A percentile compares a stretch with the other conserved stretches of the same genome.
These are phyloP conservation scores for Zizania palustris DNA, from an alignment of 202 grass and related monocot species.

Conservation along the genomic window DNA sequence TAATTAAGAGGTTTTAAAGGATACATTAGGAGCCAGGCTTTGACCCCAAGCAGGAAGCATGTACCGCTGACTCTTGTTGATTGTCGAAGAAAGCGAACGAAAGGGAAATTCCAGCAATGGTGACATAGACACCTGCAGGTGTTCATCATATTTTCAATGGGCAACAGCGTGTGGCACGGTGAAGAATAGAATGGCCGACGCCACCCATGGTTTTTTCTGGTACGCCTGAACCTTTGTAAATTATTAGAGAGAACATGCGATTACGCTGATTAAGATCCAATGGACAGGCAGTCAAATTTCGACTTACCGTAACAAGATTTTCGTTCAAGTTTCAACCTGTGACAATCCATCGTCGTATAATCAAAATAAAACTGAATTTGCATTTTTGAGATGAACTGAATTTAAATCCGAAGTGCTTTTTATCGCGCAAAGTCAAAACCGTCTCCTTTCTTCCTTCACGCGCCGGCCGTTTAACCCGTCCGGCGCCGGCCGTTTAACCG, in stretches of 20 bases:
- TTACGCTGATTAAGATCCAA: no score
- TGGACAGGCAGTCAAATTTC: no score
- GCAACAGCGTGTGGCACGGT: no score
- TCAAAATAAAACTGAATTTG: no score
- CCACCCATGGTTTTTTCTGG: no score
- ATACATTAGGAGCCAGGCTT: constrained; percentile 17
- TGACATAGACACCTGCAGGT: background rate
- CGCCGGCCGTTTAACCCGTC: constrained; percentile 21
- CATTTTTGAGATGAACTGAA: no score
- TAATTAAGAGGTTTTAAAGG: background rate
- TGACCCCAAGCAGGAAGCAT: constrained; percentile 31
- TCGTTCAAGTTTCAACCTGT: no score
- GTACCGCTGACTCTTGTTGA: background rate
- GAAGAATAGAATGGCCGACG: no score
- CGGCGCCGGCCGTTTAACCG: constrained; percentile 23
- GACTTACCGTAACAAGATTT: no score
- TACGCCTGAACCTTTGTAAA: no score
- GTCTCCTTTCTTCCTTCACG: background rate
- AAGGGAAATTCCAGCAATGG: constrained; percentile 27
- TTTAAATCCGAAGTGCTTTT: background rate
- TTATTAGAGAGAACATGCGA: no score
- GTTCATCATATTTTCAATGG: background rate
- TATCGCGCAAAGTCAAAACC: constrained; percentile 40
- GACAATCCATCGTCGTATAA: no score
- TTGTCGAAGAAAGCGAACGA: constrained; percentile 3